Evolutionary conservation across 805 yeast species (phyloP).

Genomic region (Debaryomyces castellii): DNA sequence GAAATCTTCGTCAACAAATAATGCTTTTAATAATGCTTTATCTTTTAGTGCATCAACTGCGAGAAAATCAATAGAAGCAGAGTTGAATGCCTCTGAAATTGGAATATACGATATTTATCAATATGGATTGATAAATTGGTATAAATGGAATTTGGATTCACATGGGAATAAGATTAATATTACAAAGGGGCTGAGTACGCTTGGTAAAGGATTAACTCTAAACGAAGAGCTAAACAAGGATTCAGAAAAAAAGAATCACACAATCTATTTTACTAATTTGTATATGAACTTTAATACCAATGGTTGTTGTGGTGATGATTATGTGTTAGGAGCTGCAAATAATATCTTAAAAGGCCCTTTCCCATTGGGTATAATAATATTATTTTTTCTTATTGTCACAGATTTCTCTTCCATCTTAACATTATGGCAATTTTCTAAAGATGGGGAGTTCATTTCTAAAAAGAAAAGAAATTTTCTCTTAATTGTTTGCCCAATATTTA

Average conservation of each 20-base stretch:
- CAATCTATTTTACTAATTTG: neutral
- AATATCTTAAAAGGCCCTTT: neutral
- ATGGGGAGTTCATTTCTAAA: neutral
- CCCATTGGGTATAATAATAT: neutral
- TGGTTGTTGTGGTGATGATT: neutral
- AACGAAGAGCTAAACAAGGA: neutral
- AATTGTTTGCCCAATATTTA: neutral
- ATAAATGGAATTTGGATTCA: neutral
- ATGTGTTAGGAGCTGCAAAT: neutral
- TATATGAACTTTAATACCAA: neutral
- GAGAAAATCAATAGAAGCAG: neutral
- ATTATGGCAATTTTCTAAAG: neutral
- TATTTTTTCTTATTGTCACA: neutral
- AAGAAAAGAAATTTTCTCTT: neutral
- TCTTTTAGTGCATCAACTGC: neutral
- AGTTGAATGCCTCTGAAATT: neutral
- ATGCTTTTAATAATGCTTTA: no score
- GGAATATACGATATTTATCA: neutral
- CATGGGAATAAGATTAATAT: neutral
- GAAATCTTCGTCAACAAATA: no score
- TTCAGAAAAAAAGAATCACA: neutral
- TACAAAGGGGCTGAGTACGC: neutral
- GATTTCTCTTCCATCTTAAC: neutral
- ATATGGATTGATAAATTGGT: neutral
- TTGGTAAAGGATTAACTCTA: neutral